Percentiles rank a stretch among this genome's conserved stretches.
These are phyloP conservation scores for Malassezia cuniculi DNA, from an alignment of 1,284 basidiomycete species.

Conservation along the genomic window DNA sequence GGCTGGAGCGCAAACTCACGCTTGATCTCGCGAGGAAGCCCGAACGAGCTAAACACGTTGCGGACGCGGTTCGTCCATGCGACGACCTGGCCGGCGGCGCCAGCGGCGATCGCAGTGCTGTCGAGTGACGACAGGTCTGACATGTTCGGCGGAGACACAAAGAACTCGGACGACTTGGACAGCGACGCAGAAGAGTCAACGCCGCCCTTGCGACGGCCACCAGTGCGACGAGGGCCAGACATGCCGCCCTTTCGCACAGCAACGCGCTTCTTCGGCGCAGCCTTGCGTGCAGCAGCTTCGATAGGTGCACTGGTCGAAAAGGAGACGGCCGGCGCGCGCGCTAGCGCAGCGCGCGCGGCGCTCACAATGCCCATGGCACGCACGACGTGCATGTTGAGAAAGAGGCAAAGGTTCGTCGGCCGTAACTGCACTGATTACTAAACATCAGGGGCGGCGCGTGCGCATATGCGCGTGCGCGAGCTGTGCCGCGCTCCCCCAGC, in stretches of 20 bases:
- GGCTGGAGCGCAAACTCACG: constrained; percentile 28
- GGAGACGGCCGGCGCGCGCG: neutral
- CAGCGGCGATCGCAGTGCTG: constrained; percentile 19
- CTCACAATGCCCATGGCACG: neutral
- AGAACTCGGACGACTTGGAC: constrained; percentile 22
- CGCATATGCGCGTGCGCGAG: neutral
- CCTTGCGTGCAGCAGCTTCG: constrained; percentile 15
- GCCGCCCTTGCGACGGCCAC: constrained; percentile 29
- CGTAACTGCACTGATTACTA: neutral
- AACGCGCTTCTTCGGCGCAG: constrained; percentile 29
- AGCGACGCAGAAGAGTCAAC: constrained; percentile 19
- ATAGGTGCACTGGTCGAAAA: neutral
- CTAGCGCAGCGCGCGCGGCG: neutral
- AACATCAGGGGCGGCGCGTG: neutral
- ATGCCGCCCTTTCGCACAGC: constrained; percentile 27
- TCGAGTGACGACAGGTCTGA: constrained; percentile 22
- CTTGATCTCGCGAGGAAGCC: constrained; percentile 26
- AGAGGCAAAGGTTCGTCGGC: neutral
- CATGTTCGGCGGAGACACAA: constrained; percentile 26
- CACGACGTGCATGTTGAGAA: neutral
- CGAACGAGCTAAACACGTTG: constrained; percentile 24
- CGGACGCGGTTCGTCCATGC: constrained; percentile 24
- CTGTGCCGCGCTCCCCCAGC: neutral
- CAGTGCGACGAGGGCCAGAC: constrained; percentile 24
- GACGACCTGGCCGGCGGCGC: constrained; percentile 17